phyloP scores from a whole-genome alignment of 1,139 yeast genomes.

The Blastobotrys persicus region DNA sequence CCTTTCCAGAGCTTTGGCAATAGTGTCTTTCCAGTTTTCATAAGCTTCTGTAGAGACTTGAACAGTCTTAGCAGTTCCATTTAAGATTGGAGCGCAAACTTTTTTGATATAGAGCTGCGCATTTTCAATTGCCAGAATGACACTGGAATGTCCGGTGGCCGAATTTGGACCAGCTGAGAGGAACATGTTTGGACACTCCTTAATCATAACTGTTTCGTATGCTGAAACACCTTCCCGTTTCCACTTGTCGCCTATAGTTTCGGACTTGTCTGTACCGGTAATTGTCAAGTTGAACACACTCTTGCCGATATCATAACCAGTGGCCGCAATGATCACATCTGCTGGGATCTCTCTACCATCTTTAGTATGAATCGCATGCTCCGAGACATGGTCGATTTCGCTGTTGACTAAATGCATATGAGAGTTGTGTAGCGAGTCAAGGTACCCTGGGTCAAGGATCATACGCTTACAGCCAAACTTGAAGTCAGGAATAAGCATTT shows the following conservation, averaged over 20 bases:
- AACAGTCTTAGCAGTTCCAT: constrained; percentile 13
- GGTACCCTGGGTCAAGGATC: constrained; percentile 30
- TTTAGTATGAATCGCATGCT: constrained; percentile 23
- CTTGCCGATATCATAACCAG: constrained; percentile 25
- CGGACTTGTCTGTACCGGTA: constrained; percentile 16
- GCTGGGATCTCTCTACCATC: constrained; percentile 28
- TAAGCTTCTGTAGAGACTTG: constrained; percentile 19
- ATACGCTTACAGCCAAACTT: constrained; percentile 33
- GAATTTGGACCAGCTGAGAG: constrained; percentile 20
- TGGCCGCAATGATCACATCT: constrained; percentile 34
- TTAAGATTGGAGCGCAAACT: constrained; percentile 15
- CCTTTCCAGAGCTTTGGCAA: constrained; percentile 12
- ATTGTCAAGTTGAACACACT: constrained; percentile 14
- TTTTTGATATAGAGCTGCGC: constrained; percentile 17
- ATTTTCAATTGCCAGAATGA: constrained; percentile 21
- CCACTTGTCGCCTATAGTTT: constrained; percentile 16
- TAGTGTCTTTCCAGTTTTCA: constrained; percentile 16
- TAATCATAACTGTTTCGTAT: constrained; percentile 20
- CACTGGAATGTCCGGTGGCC: constrained; percentile 22
- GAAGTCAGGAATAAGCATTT: constrained; percentile 29
- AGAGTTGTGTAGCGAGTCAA: constrained; percentile 27
- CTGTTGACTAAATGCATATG: constrained; percentile 26
- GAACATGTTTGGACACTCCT: constrained; percentile 20
- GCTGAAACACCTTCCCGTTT: constrained; percentile 19
- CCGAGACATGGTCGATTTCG: constrained; percentile 28